Evolutionary conservation across 1,284 basidiomycete genomes (phyloP), one percentile per base, ranked within the genome.

Genomic region (Pseudozyma thailandica): DNA sequence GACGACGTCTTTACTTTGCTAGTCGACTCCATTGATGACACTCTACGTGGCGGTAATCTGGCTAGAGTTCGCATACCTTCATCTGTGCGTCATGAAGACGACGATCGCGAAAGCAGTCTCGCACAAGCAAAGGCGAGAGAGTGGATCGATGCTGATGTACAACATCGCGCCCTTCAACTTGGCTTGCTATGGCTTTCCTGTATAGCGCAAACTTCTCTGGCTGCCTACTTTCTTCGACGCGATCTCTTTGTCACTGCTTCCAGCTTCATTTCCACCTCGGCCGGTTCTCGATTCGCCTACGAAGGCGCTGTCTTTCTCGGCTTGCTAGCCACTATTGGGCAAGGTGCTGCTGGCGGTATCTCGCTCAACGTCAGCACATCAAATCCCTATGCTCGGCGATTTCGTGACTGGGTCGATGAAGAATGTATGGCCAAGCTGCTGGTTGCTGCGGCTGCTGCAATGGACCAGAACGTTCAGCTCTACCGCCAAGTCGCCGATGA

Each of bases 1-100:
- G 79, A 81, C 46, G 77, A 80, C 6, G 71, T 78, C 37, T 81
- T 81, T 25, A 74, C 54, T 20, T 50, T 64, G 13, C 72, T 81
- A 15, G 74, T 81, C 28, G 64, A 68, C 28, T 70, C 72, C 1
- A 71, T 81, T 35, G 68, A 80, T 42, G 58, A 70, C 35, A 73
- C 75, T 0, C 45, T 79, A 10, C 72, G 73, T 4, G 72, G 72
- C 28, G 70, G 64, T 8, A 54, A 58, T 25, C 56, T 63, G 5
- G 68, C 61, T 1, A 47, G 61, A 15, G 56, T 59, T 1, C 61
- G 68, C 25, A 64, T 71, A 16, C 61, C 68, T 3, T 71, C 68
- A 6, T 63, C 59, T 4, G 18, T 37, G 9, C 56, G 68, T 3
- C 57, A 66, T 28, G 50, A 53, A 13, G 25, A 51, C 31, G 49